These are phyloP conservation scores for Comarum palustre DNA, from an alignment of 306 rosid genomes.

Conservation along the genomic window DNA sequence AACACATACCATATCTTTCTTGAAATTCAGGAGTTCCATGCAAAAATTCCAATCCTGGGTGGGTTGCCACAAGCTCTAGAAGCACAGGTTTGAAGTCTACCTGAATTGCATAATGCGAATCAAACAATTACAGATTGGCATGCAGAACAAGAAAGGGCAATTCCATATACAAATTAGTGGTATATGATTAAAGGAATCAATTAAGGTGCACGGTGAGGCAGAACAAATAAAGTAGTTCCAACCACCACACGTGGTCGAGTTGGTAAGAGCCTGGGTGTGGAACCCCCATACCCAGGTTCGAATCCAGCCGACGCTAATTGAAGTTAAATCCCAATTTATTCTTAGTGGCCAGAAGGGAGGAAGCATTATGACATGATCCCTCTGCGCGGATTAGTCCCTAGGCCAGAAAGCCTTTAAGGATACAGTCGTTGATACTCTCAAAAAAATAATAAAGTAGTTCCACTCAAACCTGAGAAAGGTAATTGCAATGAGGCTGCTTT, in stretches of 20 bases:
- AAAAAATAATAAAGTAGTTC: too few species aligned
- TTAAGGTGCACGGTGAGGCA: not conserved
- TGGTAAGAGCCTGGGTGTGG: too few species aligned
- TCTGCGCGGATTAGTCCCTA: too few species aligned
- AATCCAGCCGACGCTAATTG: too few species aligned
- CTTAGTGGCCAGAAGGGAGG: too few species aligned
- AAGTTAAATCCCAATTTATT: too few species aligned
- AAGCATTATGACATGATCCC: too few species aligned
- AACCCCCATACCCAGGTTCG: too few species aligned
- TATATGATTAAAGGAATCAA: not conserved
- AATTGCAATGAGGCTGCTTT: constrained; percentile 74
- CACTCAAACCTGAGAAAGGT: constrained; percentile 69
- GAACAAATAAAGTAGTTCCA: not conserved
- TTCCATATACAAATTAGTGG: not conserved
- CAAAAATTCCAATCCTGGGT: constrained; percentile 93
- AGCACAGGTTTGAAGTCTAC: constrained; percentile 90
- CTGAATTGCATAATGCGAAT: constrained; percentile 35
- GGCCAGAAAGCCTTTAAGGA: too few species aligned
- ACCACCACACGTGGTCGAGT: too few species aligned
- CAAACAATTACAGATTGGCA: constrained; percentile 22
- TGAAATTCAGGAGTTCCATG: constrained; percentile 98
- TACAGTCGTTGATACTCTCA: too few species aligned
- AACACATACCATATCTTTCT: constrained; percentile 85
- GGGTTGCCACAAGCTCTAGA: constrained; percentile 82
- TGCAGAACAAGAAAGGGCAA: constrained; percentile 16